These are phyloP conservation scores for Tolypocladium nubicola DNA, from an alignment of 2,329 filamentous ascomycete genomes.

Conservation along the genomic window DNA sequence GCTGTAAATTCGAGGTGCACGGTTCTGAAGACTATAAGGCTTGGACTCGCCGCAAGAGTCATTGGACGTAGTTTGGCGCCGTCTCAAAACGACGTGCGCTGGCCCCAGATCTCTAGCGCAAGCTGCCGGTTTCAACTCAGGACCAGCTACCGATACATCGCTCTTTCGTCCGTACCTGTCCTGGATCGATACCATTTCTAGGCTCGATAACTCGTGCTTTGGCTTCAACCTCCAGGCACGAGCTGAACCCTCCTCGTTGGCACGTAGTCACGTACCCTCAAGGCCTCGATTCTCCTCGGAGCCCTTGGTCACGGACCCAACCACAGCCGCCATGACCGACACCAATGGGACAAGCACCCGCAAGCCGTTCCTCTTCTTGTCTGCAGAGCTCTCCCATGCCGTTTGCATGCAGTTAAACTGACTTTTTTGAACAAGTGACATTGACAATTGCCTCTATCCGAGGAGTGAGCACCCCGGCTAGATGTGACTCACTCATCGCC, in stretches of 20 bases:
- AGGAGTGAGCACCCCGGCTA: slow-evolving; percentile 48
- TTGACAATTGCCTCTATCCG: slow-evolving; percentile 95
- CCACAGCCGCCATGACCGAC: slow-evolving; percentile 16
- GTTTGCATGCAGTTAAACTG: background rate
- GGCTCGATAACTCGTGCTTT: background rate
- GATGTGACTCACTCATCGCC: background rate
- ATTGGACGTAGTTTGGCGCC: background rate
- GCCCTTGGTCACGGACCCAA: background rate
- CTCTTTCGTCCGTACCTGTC: background rate
- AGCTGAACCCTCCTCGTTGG: background rate
- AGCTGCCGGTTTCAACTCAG: background rate
- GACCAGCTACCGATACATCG: background rate
- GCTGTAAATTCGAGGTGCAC: background rate
- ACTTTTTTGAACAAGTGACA: slow-evolving; percentile 58
- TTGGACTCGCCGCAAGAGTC: background rate
- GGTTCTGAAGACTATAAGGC: background rate
- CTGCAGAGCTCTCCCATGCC: slow-evolving; percentile 4
- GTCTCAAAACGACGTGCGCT: background rate
- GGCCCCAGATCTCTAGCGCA: background rate
- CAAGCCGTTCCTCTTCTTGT: slow-evolving; percentile 36
- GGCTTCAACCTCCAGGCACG: background rate
- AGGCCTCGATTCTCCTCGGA: background rate
- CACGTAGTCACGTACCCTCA: background rate
- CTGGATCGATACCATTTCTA: background rate
- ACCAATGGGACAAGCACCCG: slow-evolving; percentile 20